A percentile compares a stretch with the other conserved stretches of the same genome.
These are phyloP conservation scores for Rhodosporidiobolus odoratus DNA, from an alignment of 768 basidiomycete species.

Conservation along the genomic window DNA sequence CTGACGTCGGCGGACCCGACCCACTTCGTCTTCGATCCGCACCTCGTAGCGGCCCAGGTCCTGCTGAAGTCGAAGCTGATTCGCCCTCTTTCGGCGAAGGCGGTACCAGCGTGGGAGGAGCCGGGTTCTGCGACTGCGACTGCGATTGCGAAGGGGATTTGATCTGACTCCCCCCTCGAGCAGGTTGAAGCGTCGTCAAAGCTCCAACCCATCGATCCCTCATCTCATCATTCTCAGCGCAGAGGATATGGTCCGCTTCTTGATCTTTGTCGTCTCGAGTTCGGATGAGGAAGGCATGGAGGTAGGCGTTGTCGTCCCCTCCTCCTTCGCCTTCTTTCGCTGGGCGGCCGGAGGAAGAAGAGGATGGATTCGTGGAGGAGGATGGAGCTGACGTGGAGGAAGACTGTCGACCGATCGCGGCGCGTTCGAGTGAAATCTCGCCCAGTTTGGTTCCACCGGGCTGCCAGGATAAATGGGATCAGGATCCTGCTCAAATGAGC, in stretches of 20 bases:
- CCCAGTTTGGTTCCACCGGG: conserved; percentile 88
- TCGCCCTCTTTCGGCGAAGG: not conserved
- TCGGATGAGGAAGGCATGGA: conserved; percentile 95
- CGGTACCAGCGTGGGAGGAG: not conserved
- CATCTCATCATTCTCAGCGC: conserved; percentile 90
- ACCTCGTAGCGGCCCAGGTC: not conserved
- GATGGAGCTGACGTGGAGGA: too few species aligned
- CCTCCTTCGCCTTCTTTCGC: not conserved
- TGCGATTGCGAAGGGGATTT: not conserved
- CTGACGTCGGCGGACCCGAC: conserved; percentile 12
- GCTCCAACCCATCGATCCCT: conserved; percentile 92
- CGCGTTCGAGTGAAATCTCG: conserved; percentile 80
- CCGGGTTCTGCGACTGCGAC: not conserved
- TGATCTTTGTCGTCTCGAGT: conserved; percentile 59
- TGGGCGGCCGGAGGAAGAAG: conserved; percentile 51
- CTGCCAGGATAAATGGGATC: conserved; percentile 46
- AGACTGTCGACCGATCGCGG: conserved; percentile 85
- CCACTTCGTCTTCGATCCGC: conserved; percentile 10
- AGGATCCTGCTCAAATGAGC: not conserved
- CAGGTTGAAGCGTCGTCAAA: conserved; percentile 48
- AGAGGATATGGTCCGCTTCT: conserved; percentile 77
- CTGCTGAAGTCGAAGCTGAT: not conserved
- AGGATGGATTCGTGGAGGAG: too few species aligned
- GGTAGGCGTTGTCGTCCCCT: conserved; percentile 86
- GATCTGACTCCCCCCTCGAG: not conserved